phyloP scores from a whole-genome alignment of 2,329 filamentous ascomycete species.

The Neofusicoccum kwambonambiense region DNA sequence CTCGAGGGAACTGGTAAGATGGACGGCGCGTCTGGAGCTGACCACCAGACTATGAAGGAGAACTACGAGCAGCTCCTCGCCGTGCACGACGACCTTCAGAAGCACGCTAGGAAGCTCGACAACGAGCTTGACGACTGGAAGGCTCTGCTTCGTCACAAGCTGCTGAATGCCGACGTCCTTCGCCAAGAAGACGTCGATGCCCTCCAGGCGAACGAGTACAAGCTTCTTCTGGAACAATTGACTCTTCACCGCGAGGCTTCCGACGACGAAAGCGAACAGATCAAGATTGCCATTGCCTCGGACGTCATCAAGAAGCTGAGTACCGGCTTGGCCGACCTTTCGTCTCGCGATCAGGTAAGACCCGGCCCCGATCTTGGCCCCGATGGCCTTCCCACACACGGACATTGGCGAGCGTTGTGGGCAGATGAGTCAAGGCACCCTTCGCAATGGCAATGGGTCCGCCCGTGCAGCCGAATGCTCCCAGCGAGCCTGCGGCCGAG shows the following conservation, averaged over 20 bases:
- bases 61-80: constrained; percentile 36
- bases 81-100: constrained; percentile 34
- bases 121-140: constrained; percentile 36
- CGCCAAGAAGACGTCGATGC: constrained; percentile 33
- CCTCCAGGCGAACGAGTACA: constrained; percentile 32
- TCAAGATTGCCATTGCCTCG: constrained; percentile 30
- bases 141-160: constrained; percentile 32
- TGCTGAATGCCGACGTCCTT: constrained; percentile 34
- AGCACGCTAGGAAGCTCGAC: constrained; percentile 35
- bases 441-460: neutral
- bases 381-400: neutral
- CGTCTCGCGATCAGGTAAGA: constrained; percentile 15
- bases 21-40: constrained; percentile 29
- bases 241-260: constrained; percentile 30
- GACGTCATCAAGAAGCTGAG: constrained; percentile 37
- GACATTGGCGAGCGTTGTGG: neutral
- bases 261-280: constrained; percentile 32
- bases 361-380: neutral
- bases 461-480: too few relatives aligned
- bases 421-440: neutral
- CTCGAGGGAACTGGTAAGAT: constrained; percentile 12
- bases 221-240: constrained; percentile 34
- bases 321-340: constrained; percentile 32
- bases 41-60: constrained; percentile 31
- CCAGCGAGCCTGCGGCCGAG: too few relatives aligned